Percentiles rank a stretch among this genome's conserved stretches.
These are phyloP conservation scores for Malus fusca DNA, from an alignment of 306 rosid genomes.

Conservation along the genomic window DNA sequence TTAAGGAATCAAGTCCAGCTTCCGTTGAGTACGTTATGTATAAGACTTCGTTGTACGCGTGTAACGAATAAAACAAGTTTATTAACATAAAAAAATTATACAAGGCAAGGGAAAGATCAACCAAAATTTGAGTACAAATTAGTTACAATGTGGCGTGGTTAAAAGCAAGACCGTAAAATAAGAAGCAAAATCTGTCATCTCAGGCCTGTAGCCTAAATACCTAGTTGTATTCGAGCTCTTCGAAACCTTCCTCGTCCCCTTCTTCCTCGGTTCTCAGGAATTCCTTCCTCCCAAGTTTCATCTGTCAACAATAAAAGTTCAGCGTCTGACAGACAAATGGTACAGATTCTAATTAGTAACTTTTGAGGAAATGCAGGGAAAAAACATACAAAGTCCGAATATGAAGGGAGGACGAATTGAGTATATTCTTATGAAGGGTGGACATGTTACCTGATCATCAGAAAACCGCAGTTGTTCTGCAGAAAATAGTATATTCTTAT, in stretches of 20 bases:
- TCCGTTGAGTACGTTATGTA: neutral
- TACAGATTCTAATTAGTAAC: neutral
- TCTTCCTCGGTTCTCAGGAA: slow-evolving; percentile 51
- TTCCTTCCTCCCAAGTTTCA: slow-evolving; percentile 47
- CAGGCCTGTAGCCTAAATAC: neutral
- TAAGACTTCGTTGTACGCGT: neutral
- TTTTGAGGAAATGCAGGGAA: neutral
- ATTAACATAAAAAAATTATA: neutral
- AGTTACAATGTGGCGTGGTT: neutral
- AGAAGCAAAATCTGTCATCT: neutral
- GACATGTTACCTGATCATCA: slow-evolving; percentile 51
- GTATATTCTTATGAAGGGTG: neutral
- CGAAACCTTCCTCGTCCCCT: slow-evolving; percentile 72
- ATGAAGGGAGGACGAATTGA: neutral
- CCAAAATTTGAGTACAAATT: neutral
- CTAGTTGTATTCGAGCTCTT: slow-evolving; percentile 36
- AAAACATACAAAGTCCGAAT: neutral
- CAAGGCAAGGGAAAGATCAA: neutral
- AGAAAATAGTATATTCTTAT: slow-evolving; percentile 42
- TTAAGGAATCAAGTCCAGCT: neutral
- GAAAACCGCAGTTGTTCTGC: slow-evolving; percentile 68
- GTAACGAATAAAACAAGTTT: neutral
- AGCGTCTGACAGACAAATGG: neutral
- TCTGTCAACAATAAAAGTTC: slow-evolving; percentile 29
- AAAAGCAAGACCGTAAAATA: neutral